Conservation (phyloP, 306 rosid genomes). For the Ormosia emarginata region DNA sequence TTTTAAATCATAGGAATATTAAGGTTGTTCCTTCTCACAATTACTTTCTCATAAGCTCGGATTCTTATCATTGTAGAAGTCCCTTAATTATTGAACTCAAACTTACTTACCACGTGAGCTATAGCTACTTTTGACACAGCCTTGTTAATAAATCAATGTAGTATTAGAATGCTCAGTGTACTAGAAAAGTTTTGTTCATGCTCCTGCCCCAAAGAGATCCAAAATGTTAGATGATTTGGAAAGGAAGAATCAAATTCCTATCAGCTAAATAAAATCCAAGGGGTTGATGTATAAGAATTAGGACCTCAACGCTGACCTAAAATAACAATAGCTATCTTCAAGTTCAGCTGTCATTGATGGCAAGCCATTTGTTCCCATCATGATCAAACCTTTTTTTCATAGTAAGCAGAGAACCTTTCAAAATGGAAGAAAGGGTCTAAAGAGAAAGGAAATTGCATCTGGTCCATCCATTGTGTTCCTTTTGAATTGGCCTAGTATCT, state of each 20-base stretch:
- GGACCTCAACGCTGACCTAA: slow-evolving; percentile 34
- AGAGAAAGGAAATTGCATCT: slow-evolving; percentile 29
- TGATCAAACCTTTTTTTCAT: neutral
- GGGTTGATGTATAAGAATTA: slow-evolving; percentile 28
- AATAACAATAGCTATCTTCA: neutral
- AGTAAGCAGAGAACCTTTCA: slow-evolving; percentile 32
- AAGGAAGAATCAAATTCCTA: slow-evolving; percentile 43
- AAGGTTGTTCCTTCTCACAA: too few relatives aligned
- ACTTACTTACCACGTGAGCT: neutral
- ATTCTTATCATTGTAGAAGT: too few relatives aligned
- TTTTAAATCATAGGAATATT: too few relatives aligned
- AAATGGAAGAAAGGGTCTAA: slow-evolving; percentile 17
- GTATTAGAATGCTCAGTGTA: neutral
- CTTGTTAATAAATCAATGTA: neutral
- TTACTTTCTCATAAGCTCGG: too few relatives aligned
- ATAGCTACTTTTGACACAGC: neutral
- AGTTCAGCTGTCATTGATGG: slow-evolving; percentile 25
- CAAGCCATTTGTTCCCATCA: slow-evolving; percentile 32
- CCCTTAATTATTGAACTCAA: neutral
- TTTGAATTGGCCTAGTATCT: slow-evolving; percentile 38
- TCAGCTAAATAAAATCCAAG: neutral
- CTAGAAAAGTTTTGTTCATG: neutral
- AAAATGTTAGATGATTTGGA: neutral
- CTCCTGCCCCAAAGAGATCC: neutral
- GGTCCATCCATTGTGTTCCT: slow-evolving; percentile 40